A percentile compares a stretch with the other conserved stretches of the same genome.
phyloP scores from a whole-genome alignment of 176 grass and related monocot genomes.

The Lolium perenne region DNA sequence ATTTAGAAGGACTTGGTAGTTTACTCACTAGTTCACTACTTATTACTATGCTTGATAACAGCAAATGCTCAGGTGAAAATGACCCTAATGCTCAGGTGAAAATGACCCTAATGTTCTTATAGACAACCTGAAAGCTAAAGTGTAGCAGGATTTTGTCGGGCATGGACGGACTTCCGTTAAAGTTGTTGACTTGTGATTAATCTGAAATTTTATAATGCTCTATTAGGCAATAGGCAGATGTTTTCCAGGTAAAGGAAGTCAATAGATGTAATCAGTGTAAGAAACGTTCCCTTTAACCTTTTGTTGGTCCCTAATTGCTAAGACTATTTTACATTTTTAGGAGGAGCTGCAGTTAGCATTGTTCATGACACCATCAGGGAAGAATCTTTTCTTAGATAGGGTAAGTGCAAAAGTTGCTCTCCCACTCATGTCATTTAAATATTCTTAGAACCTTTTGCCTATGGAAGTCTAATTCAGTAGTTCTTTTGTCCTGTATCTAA shows the following conservation, averaged over 20 bases:
- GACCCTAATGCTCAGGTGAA: constrained; percentile 1
- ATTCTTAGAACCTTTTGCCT: neutral
- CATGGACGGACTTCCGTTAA: neutral
- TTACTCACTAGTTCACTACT: neutral
- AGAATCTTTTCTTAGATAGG: constrained; percentile 54
- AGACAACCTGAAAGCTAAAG: constrained; percentile 2
- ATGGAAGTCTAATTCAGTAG: constrained; percentile 3
- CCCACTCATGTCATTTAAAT: neutral
- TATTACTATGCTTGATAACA: neutral
- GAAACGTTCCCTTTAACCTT: neutral
- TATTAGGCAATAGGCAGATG: neutral
- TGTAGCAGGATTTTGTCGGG: neutral
- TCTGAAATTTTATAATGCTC: neutral
- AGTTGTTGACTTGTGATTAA: neutral
- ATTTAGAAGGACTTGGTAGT: constrained; percentile 12
- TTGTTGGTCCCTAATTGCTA: neutral
- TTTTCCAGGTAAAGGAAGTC: neutral
- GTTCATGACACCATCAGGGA: constrained; percentile 42
- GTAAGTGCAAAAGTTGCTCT: constrained; percentile 38
- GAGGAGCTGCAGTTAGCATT: constrained; percentile 55
- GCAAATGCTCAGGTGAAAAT: neutral
- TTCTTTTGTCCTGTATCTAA: neutral
- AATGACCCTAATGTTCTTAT: constrained; percentile 2
- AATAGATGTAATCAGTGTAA: neutral
- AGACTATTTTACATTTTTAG: constrained; percentile 15